Evolutionary conservation across 768 basidiomycete species (phyloP), one percentile per base, ranked within the genome.

Genomic region (Pisolithus tinctorius): DNA sequence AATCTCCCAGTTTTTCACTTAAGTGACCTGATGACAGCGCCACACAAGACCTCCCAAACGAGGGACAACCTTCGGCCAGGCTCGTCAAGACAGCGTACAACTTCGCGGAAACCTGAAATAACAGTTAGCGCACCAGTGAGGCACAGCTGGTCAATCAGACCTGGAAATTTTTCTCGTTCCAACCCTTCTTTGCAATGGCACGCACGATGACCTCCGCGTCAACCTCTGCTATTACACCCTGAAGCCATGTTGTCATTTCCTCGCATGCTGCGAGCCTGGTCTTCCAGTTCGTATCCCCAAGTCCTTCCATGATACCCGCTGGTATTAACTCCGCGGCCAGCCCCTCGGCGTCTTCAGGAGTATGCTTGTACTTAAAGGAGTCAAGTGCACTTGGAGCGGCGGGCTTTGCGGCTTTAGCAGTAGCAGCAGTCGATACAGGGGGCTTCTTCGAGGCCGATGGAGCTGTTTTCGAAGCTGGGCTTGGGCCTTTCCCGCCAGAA

Each of bases 121-220:
- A 51, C 40, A 23, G 42, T 58, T 26, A 60, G 53, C 42, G 51
- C 36, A 17, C 16, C 41, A n/a, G 39, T 46, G 11, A 27, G 23
- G 29, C 6, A 26, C 13, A 30, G 5, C 1, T 47, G 40, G 49
- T 27, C 20, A 4, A 23, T 61, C 69, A 50, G 53, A 88, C 94
- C 74, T 99, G 95, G 58, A 99, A 99, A 62, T 98, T 99, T 75
- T 96, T 98, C 72, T 99, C 96, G n/a, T 77, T 80, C 93, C 93
- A 97, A 2, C 94, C 93, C 56, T 89, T 92, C 75, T 95, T 98
- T 4, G 81, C 84, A 53, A 98, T 69, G 57, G 88, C 84, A 25
- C 95, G 78, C 17, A 97, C 81, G 36, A 99, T 61, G 4, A 99
- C 82, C 67, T 99, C 96, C 11, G 86, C 83, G 57, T 99, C 95